Conservation (phyloP, 108 stramenopile genomes). For the Skeletonema marinoi region DNA sequence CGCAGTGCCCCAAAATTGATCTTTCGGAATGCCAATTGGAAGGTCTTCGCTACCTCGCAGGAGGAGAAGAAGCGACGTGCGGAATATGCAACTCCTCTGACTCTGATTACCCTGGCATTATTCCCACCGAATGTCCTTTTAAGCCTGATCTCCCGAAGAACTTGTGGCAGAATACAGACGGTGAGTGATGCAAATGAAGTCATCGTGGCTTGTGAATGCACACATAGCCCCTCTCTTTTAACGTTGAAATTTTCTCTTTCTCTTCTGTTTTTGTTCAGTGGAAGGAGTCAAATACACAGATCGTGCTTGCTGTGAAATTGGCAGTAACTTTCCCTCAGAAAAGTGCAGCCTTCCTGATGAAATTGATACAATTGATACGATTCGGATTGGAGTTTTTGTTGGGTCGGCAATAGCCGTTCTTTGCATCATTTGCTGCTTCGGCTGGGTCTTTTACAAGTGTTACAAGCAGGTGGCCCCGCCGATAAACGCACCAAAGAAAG, state of each 20-base stretch:
- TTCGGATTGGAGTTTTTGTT: background rate
- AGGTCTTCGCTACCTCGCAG: slow-evolving; percentile 24
- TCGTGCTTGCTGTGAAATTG: slow-evolving; percentile 28
- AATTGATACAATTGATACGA: background rate
- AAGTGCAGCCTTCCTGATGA: background rate
- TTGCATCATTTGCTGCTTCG: background rate
- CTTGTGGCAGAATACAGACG: slow-evolving; percentile 37
- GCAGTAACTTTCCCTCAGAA: background rate
- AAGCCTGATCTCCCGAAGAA: slow-evolving; percentile 16
- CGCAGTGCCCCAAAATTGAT: slow-evolving; percentile 38
- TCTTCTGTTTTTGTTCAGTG: background rate
- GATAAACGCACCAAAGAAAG: background rate
- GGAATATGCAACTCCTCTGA: slow-evolving; percentile 11
- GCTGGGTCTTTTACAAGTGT: background rate
- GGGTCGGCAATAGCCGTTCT: background rate
- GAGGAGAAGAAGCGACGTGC: slow-evolving; percentile 31
- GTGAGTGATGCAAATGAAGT: background rate
- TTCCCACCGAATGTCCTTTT: slow-evolving; percentile 17
- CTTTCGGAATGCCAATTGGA: slow-evolving; percentile 30
- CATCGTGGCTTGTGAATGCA: background rate
- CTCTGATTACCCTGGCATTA: slow-evolving; percentile 5
- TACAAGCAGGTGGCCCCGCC: background rate
- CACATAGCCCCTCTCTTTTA: background rate
- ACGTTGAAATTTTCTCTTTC: background rate
- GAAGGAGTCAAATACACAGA: slow-evolving; percentile 13